Evolutionary conservation across 305 asterid species (phyloP), one percentile per base, ranked within the genome.

Genomic region (Solanum hybrid): DNA sequence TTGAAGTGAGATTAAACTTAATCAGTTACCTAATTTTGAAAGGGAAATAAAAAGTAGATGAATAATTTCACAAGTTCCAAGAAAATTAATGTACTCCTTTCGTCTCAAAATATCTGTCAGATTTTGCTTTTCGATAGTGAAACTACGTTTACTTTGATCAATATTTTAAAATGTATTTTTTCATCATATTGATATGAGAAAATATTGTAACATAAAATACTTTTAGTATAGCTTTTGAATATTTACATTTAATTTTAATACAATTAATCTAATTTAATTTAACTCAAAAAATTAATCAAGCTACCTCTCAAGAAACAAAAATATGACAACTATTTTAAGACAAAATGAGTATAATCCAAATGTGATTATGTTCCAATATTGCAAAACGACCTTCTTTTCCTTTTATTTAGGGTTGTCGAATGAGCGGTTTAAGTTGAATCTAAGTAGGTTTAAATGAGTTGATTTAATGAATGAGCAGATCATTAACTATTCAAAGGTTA

Each of bases 131-230:
- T 69, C 0, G 18, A 69, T 0, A 69, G 76, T 69, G 4, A 69
- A 2, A 24, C 1, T 69, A 69, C 0, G 0, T 69, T 69, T 1
- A 24, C 7, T 2, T 69, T 69, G 4, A 69, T 69, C 0, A 11
- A 24, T 24, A 11, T 24, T 69, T 69, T 69, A 69, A 69, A 69
- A 24, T 69, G 0, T 69, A 11, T 5, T 5, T 69, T 24, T 69
- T 69, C 8, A n/a, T n/a, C 7, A 5, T 69, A 69, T 69, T 69
- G 2, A 69, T 67, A 11, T 64, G 6, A 69, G 1, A 24, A 69
- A 69, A 69, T 0, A 24, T 24, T 24, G 3, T 5, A 69, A 24
- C 1, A 0, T 24, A 10, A 0, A 69, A 11, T 69, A 24, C 8
- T 10, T 10, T n/a, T n/a, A 0, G 2, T 24, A 24, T 69, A 67